phyloP scores from a whole-genome alignment of 495 filamentous ascomycete species.

The Penicillium crystallinum region DNA sequence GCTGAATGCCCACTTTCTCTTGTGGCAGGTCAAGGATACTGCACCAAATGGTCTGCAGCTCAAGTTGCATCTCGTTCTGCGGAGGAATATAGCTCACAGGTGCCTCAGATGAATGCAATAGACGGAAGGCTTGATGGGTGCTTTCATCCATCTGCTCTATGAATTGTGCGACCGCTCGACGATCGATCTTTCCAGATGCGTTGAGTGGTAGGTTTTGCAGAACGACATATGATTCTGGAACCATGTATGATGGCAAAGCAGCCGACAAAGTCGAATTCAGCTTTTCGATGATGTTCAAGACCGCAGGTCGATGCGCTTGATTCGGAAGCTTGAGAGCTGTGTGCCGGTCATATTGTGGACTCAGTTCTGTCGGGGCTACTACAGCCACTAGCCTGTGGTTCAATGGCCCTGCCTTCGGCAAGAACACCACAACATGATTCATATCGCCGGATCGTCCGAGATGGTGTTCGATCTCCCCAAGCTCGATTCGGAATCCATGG shows the following conservation, averaged over 20 bases:
- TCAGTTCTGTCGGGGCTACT: not conserved
- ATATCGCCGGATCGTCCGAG: not conserved
- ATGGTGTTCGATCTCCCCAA: not conserved
- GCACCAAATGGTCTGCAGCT: not conserved
- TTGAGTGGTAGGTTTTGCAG: not conserved
- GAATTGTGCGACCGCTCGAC: not conserved
- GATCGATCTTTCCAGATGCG: not conserved
- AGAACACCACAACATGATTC: not conserved
- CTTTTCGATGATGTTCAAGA: no score
- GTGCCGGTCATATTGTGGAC: not conserved
- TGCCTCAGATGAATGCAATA: no score
- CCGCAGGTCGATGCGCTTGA: no score
- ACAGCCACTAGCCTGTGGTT: not conserved
- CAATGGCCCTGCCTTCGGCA: not conserved
- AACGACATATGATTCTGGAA: not conserved
- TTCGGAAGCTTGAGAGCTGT: not conserved
- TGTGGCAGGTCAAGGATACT: not conserved
- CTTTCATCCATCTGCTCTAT: not conserved
- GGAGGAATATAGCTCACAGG: not conserved
- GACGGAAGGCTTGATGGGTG: no score
- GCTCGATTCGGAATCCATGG: not conserved
- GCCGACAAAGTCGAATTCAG: not conserved
- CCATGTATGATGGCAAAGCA: not conserved
- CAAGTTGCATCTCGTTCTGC: not conserved
- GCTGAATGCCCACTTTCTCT: not conserved